Evolutionary conservation across 2,329 filamentous ascomycete species (phyloP).

Genomic region (Aspergillus arachidicola): DNA sequence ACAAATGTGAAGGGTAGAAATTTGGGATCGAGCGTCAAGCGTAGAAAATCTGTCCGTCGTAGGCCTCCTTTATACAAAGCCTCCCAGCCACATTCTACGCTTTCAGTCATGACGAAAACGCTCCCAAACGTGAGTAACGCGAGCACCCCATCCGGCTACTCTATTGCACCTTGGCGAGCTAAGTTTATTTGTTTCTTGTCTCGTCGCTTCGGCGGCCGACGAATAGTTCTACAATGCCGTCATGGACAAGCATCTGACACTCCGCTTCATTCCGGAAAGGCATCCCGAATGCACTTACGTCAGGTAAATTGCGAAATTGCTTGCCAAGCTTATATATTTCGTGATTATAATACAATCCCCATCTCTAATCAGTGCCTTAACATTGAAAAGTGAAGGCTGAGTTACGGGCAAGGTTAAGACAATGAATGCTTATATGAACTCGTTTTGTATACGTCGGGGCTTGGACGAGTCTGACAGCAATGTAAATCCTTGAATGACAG

Average conservation of each 20-base stretch:
- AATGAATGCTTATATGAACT: not conserved
- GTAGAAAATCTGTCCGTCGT: not conserved
- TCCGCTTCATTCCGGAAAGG: not conserved
- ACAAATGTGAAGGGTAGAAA: not conserved
- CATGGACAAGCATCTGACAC: not conserved
- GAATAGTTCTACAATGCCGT: not conserved
- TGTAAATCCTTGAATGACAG: not conserved
- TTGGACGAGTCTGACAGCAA: not conserved
- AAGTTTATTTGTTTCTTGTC: not conserved
- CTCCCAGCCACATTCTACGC: not conserved
- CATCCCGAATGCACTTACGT: not conserved
- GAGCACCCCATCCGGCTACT: not conserved
- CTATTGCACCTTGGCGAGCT: not conserved
- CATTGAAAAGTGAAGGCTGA: not conserved
- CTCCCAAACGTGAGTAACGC: not conserved
- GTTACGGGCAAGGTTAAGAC: too few relatives aligned
- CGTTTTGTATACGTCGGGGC: too few relatives aligned
- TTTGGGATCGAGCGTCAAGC: rapidly evolving
- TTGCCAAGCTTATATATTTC: not conserved
- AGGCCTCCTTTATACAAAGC: not conserved
- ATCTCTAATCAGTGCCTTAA: too few relatives aligned
- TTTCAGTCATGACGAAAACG: not conserved
- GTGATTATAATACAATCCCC: not conserved
- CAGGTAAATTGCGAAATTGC: not conserved
- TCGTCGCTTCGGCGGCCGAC: not conserved